Conservation (phyloP, 768 basidiomycete species). For the Xerocomus brunneocitrinus region DNA sequence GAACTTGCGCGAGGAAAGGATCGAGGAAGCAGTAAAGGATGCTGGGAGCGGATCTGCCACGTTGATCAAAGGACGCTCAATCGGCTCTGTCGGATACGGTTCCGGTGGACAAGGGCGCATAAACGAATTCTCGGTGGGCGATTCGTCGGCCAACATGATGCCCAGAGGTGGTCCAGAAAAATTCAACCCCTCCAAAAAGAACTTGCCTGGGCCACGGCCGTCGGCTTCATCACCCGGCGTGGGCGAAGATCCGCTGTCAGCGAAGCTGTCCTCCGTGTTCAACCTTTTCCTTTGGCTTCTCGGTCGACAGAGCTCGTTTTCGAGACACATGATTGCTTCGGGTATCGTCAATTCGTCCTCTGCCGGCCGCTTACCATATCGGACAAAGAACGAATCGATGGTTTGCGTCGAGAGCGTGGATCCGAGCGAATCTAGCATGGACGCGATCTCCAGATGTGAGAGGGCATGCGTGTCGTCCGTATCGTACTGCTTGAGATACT, state of each 20-base stretch:
- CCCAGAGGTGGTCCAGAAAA: slow-evolving; percentile 54
- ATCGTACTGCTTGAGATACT: slow-evolving; percentile 88
- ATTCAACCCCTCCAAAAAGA: slow-evolving; percentile 50
- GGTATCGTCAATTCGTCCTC: slow-evolving; percentile 72
- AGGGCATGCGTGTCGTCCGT: slow-evolving; percentile 71
- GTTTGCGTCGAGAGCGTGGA: slow-evolving; percentile 83
- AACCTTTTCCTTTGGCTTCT: slow-evolving; percentile 66
- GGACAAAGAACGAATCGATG: slow-evolving; percentile 75
- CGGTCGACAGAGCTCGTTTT: slow-evolving; percentile 75
- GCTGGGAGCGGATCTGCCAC: slow-evolving; percentile 28
- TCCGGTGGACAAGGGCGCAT: slow-evolving; percentile 12
- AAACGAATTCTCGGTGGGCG: slow-evolving; percentile 21
- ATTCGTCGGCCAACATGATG: slow-evolving; percentile 27
- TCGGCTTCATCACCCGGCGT: slow-evolving; percentile 45
- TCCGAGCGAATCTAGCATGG: slow-evolving; percentile 95
- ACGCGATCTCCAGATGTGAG: slow-evolving; percentile 83
- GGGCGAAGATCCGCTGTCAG: slow-evolving; percentile 46
- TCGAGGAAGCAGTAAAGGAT: slow-evolving; percentile 7
- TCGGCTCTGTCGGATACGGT: slow-evolving; percentile 41
- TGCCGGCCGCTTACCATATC: slow-evolving; percentile 57
- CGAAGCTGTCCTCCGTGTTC: slow-evolving; percentile 40
- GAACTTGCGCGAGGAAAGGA: slow-evolving; percentile 25
- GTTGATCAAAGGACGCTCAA: slow-evolving; percentile 40
- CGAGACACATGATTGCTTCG: slow-evolving; percentile 80
- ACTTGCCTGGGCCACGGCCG: slow-evolving; percentile 32